Conservation (phyloP, 805 yeast species). For the Saturnispora mendoncae region DNA sequence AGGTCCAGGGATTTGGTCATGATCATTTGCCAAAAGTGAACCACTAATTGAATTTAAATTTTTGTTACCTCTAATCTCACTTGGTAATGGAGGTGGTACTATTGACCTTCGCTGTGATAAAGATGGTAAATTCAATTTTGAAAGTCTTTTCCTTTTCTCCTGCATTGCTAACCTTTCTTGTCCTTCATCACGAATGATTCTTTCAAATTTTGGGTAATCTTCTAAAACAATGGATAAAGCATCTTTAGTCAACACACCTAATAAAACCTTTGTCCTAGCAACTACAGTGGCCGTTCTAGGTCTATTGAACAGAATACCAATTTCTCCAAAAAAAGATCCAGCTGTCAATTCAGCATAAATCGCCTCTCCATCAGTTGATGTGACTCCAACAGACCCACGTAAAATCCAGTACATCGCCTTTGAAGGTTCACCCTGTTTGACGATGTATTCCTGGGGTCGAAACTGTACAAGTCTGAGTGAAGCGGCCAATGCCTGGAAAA, state of each 20-base stretch:
- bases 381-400: conserved; percentile 67
- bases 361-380: conserved; percentile 70
- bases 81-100: conserved; percentile 7
- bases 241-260: conserved; percentile 62
- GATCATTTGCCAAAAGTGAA: conserved; percentile 27
- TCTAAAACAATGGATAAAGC: conserved; percentile 50
- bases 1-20: conserved; percentile 33
- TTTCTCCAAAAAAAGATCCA: conserved; percentile 73
- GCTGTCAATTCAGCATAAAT: conserved; percentile 59
- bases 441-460: conserved; percentile 61
- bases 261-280: conserved; percentile 55
- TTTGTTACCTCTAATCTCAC: background rate
- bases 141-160: conserved; percentile 47
- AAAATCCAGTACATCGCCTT: conserved; percentile 74
- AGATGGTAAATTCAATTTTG: conserved; percentile 22
- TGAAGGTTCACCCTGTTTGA: conserved; percentile 64
- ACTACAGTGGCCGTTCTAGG: conserved; percentile 76
- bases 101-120: conserved; percentile 10
- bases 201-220: conserved; percentile 55
- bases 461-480: conserved; percentile 50
- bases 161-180: conserved; percentile 68
- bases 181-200: conserved; percentile 68
- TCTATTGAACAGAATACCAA: conserved; percentile 64
- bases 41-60: conserved; percentile 12
- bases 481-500: conserved; percentile 50